Conservation (phyloP, 345 rosid genomes). For the Gossypium anomalum region DNA sequence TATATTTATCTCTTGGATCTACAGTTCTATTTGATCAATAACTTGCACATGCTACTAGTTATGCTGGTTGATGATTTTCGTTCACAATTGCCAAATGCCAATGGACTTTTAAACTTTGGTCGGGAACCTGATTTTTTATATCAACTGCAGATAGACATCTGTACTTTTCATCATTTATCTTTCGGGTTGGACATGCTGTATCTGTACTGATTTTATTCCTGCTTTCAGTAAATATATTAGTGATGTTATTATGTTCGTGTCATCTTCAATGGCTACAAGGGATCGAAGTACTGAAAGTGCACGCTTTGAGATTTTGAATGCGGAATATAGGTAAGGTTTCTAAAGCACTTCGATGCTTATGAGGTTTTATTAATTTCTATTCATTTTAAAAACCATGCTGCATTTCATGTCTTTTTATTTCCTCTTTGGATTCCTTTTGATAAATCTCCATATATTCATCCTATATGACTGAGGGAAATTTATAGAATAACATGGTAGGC, state of each 20-base stretch:
- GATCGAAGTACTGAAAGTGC: slow-evolving; percentile 95
- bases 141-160: background rate
- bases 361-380: background rate
- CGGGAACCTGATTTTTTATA: background rate
- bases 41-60: background rate
- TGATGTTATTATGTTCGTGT: slow-evolving; percentile 70
- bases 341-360: background rate
- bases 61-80: background rate
- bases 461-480: background rate
- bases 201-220: slow-evolving; percentile 17
- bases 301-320: slow-evolving; percentile 77
- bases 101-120: background rate
- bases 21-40: background rate
- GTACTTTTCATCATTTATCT: slow-evolving; percentile 1
- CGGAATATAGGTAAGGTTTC: slow-evolving; percentile 60
- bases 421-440: background rate
- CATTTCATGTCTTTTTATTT: background rate
- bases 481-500: background rate
- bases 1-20: background rate
- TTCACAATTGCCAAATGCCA: background rate
- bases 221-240: slow-evolving; percentile 85
- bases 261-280: slow-evolving; percentile 84
- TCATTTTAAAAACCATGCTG: slow-evolving; percentile 1
- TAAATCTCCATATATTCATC: background rate
- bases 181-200: background rate